Conservation (phyloP, 2,329 filamentous ascomycete species). For the Pseudogymnoascus sp. region DNA sequence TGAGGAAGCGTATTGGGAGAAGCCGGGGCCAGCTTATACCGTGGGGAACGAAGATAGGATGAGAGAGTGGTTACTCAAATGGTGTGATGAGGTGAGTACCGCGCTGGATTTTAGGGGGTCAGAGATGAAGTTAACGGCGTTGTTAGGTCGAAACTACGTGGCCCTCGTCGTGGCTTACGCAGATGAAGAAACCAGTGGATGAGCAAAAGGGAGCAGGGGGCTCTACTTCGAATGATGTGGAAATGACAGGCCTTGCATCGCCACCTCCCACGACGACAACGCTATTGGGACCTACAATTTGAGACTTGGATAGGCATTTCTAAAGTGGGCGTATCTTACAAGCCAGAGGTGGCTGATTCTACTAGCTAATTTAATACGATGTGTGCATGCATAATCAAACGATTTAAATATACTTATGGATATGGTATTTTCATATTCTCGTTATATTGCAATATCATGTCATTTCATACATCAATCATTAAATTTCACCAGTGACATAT, state of each 20-base stretch:
- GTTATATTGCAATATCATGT: neutral
- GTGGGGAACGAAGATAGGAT: neutral
- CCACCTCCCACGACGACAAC: neutral
- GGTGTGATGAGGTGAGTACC: neutral
- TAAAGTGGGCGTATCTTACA: neutral
- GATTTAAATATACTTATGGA: neutral
- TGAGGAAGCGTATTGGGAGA: slow-evolving; percentile 19
- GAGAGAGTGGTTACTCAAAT: neutral
- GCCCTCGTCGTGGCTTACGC: neutral
- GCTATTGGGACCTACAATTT: neutral
- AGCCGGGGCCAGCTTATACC: neutral
- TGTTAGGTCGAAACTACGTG: neutral
- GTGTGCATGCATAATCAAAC: neutral
- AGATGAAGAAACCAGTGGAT: neutral
- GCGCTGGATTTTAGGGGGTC: neutral
- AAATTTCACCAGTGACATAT: neutral
- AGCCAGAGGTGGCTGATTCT: neutral
- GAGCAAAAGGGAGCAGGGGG: neutral
- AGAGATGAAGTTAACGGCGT: neutral
- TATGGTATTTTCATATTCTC: neutral
- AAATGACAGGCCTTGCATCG: neutral
- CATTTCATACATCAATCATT: neutral
- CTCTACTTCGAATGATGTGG: neutral
- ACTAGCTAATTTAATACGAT: neutral
- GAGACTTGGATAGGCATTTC: neutral